Evolutionary conservation across 2,329 filamentous ascomycete genomes (phyloP), one percentile per base, ranked within the genome.

Genomic region (Penicillium hordei): DNA sequence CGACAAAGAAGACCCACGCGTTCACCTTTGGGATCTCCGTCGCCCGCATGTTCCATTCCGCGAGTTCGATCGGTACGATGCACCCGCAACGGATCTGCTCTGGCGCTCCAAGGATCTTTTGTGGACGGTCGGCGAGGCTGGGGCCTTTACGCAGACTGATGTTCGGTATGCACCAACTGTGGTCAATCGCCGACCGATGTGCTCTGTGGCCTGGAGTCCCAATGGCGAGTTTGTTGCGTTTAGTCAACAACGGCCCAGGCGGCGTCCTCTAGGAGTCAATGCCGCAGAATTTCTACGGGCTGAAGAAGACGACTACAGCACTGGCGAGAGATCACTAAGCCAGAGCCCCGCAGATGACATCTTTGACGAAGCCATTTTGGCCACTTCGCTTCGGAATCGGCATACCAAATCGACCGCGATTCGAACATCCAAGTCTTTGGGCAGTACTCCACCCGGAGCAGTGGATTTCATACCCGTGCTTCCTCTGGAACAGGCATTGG

Each of bases 1-100:
- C 68, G 83, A 86, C 66, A 79, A 82, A 51, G 81, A 85, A 60
- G 83, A 87, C 67, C 79, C 85, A 0, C 76, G 82, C 34, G 76
- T 87, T 52, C 86, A 88, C 65, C 72, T 88, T 4, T 88, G 86
- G 86, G 86, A 88, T 69, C 80, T 88, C 61, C 81, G 84, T 38
- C 79, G 86, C 34, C 84, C 85, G 6, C 78, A 81, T 63, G 72
- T 88, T n/a, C 86, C 86, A 0, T 86, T 84, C 65, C 79, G 83
- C 42, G 85, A 87, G 65, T 79, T 88, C 60, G 78, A 81, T 66
- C 81, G 80, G 55, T 83, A 85, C 65, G 75, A 79, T 48, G 79
- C 77, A 5, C 78, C 82, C 17, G 80, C 84, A 21, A 81, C 83
- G 25, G 86, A 87, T 64, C 74, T 88, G 69, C 76, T 88, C 17